Evolutionary conservation across 2,329 filamentous ascomycete species (phyloP), one percentile per base, ranked within the genome.

Genomic region (Arthroderma sp.): DNA sequence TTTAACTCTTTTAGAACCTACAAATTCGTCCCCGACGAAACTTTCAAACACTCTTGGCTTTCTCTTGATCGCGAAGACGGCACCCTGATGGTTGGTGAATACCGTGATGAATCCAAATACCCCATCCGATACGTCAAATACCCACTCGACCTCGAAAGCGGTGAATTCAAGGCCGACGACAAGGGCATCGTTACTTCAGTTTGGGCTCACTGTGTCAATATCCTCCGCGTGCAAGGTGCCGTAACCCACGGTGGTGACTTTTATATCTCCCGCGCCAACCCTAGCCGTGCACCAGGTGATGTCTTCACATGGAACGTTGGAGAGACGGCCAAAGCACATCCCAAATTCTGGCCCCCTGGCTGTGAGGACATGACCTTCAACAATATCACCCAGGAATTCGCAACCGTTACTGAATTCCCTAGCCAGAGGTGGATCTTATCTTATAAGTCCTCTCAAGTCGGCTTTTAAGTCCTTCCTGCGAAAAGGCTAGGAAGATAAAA

Each of bases 341-440:
- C 30, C 4, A 47, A 49, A 4, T 48, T 54, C 38, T 52, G 57
- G 3, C 58, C 57, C 7, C 50, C 51, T 1, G 55, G 58, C 4
- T 53, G 60, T 32, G 59, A 64, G 48, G 61, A 64, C 41, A 31
- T 62, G 48, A 61, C 55, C 40, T 63, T 55, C 43, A 57, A 63
- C 48, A 53, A 55, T 6, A 49, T 47, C 1, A 47, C 40, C 5
- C 45, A 49, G 45, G 51, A 52, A 42, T 54, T 53, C 38, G 52
- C 53, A 38, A 55, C 50, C 7, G 47, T 56, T n/a, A 55, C 54
- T 0, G 55, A 57, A 43, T 52, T 51, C 40, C 57, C 57, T 28
- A 56, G 56, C 4, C 53, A 55, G n/a, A 58, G 44, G 28, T 46
- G 27, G 22, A 46, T 46, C 15, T 6, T 46, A 32, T 30, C 38